Evolutionary conservation across 106 monocot species (phyloP).

Genomic region (Dendrobium officinale): DNA sequence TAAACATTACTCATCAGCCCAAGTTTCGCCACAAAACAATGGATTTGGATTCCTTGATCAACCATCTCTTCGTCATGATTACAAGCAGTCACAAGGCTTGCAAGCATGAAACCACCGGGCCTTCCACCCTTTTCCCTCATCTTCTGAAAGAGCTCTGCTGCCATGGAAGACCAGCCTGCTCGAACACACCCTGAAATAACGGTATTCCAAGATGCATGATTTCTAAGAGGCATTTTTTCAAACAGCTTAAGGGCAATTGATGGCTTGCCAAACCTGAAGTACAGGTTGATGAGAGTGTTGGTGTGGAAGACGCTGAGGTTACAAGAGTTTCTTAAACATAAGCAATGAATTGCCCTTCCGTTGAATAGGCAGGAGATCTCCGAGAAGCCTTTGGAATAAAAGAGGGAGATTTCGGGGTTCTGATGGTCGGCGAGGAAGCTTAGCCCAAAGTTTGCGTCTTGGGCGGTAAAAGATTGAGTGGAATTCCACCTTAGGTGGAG

Average conservation of each 20-base stretch:
- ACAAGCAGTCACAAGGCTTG: slow-evolving; percentile 50
- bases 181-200: slow-evolving; percentile 54
- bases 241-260: slow-evolving; percentile 47
- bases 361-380: slow-evolving; percentile 23
- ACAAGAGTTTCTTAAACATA: slow-evolving; percentile 31
- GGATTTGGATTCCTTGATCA: slow-evolving; percentile 35
- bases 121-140: slow-evolving; percentile 33
- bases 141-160: slow-evolving; percentile 25
- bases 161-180: slow-evolving; percentile 19
- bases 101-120: slow-evolving; percentile 52
- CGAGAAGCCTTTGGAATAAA: slow-evolving; percentile 54
- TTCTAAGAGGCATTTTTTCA: slow-evolving; percentile 57
- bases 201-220: slow-evolving; percentile 66
- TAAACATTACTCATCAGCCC: slow-evolving; percentile 57
- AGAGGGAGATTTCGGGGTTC: slow-evolving; percentile 33
- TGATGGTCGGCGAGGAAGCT: slow-evolving; percentile 29
- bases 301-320: slow-evolving; percentile 41
- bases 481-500: not conserved
- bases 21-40: slow-evolving; percentile 40
- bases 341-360: slow-evolving; percentile 37
- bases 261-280: slow-evolving; percentile 30
- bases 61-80: slow-evolving; percentile 18
- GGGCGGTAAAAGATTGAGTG: slow-evolving; percentile 1
- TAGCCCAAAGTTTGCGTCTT: slow-evolving; percentile 12
- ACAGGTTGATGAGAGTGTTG: slow-evolving; percentile 70